phyloP scores from a whole-genome alignment of 192 early-diverging fungal species.

The Gigaspora rosea region DNA sequence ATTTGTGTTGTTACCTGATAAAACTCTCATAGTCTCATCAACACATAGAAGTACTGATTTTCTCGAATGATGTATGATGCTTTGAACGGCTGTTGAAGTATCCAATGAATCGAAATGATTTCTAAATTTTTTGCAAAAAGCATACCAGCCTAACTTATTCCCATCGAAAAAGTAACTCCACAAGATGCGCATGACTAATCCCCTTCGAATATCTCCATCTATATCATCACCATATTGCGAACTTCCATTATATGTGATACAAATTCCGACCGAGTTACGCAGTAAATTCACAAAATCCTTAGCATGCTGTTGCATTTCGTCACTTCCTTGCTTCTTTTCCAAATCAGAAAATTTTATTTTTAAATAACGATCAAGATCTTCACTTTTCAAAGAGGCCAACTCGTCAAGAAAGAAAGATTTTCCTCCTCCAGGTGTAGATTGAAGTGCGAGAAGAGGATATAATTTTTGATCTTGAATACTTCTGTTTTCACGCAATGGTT shows the following conservation, averaged over 20 bases:
- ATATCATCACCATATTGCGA: background rate
- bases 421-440: no score
- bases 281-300: no score
- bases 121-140: constrained; percentile 1
- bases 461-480: background rate
- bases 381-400: no score
- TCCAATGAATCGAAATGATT: background rate
- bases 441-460: background rate
- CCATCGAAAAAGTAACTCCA: constrained; percentile 6
- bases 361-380: no score
- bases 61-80: background rate
- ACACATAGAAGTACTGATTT: constrained; percentile 3
- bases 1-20: background rate
- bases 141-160: background rate
- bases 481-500: background rate
- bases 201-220: background rate
- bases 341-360: no score
- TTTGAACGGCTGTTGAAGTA: background rate
- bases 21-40: constrained; percentile 3
- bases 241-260: background rate
- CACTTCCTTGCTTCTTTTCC: background rate
- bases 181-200: background rate
- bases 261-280: background rate
- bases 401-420: no score
- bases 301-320: background rate